Conservation (phyloP, 371 early-diverging fungal species). For the Parasitella parasitica region DNA sequence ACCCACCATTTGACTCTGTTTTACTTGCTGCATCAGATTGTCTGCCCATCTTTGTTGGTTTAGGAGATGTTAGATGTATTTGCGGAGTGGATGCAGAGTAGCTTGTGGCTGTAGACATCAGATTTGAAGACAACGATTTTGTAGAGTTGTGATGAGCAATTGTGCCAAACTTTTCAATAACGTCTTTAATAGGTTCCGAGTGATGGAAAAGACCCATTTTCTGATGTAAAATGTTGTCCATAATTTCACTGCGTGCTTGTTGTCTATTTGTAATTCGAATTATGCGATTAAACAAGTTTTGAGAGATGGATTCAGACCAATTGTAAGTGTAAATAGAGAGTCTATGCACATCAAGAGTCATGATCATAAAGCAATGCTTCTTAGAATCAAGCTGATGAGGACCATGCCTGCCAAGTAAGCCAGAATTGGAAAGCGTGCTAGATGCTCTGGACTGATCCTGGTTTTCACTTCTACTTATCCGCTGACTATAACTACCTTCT, state of each 20-base stretch:
- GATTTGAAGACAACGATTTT: neutral
- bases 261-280: conserved; percentile 44
- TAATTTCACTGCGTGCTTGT: conserved; percentile 50
- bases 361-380: conserved; percentile 66
- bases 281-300: conserved; percentile 55
- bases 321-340: conserved; percentile 73
- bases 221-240: conserved; percentile 65
- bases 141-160: neutral
- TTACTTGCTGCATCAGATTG: conserved; percentile 1
- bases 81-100: conserved; percentile 19
- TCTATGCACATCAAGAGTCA: conserved; percentile 56
- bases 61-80: conserved; percentile 27
- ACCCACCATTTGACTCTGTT: neutral
- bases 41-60: conserved; percentile 2
- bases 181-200: conserved; percentile 24
- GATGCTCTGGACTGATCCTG: conserved; percentile 35
- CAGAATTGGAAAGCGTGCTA: conserved; percentile 27
- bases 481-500: conserved; percentile 9
- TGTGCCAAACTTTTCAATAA: conserved; percentile 19
- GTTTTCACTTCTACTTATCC: neutral
- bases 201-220: conserved; percentile 77
- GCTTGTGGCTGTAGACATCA: neutral
- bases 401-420: neutral
- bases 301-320: conserved; percentile 59
- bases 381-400: conserved; percentile 22